These are phyloP conservation scores for Conoideocrella luteorostrata DNA, from an alignment of 2,329 filamentous ascomycete genomes.

Conservation along the genomic window DNA sequence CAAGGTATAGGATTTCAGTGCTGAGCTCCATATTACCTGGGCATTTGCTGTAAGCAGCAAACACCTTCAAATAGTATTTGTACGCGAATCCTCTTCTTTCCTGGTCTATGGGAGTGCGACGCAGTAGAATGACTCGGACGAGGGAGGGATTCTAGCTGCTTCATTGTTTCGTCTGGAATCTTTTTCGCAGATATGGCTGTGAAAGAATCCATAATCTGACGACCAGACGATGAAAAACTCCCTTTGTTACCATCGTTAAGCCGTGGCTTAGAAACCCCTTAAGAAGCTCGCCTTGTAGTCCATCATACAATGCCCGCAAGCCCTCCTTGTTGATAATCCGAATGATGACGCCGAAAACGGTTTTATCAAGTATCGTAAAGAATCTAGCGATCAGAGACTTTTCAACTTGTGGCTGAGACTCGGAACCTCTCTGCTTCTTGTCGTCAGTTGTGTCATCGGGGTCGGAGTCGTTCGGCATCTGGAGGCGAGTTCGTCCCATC, in stretches of 20 bases:
- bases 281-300: conserved; percentile 67
- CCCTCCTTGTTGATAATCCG: conserved; percentile 59
- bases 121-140: too few relatives aligned
- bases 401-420: conserved; percentile 1
- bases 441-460: conserved; percentile 1
- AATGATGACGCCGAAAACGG: conserved; percentile 58
- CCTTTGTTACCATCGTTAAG: conserved; percentile 81
- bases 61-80: background rate
- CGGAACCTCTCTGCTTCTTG: conserved; percentile 10
- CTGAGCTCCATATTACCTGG: conserved; percentile 28
- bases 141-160: too few relatives aligned
- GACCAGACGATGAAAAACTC: conserved; percentile 64
- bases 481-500: conserved; percentile 73
- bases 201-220: conserved; percentile 63
- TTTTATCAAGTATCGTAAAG: conserved; percentile 28
- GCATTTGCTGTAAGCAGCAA: background rate
- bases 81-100: background rate
- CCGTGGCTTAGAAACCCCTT: conserved; percentile 84
- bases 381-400: conserved; percentile 11
- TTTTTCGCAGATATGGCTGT: conserved; percentile 19
- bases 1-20: conserved; percentile 77
- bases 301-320: conserved; percentile 63
- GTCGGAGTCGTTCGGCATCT: conserved; percentile 43
- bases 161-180: conserved; percentile 9
- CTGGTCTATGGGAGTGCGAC: too few relatives aligned